phyloP scores from a whole-genome alignment of 2,329 filamentous ascomycete genomes.

The Alternaria novae-zelandiae region DNA sequence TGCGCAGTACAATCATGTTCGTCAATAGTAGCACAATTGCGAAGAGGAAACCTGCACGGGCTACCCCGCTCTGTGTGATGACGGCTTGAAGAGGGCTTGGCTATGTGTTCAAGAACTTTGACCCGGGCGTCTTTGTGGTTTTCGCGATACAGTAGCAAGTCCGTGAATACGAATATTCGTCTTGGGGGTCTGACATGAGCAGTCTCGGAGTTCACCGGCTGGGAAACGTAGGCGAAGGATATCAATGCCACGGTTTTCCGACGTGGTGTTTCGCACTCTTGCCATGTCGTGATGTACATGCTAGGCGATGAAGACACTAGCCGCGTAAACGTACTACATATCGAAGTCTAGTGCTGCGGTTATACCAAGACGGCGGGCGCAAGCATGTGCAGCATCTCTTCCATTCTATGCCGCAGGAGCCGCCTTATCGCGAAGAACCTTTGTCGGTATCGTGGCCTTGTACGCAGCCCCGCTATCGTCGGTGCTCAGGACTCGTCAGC shows the following conservation, averaged over 20 bases:
- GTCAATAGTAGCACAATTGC: conserved; percentile 16
- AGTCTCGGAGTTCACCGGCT: not conserved
- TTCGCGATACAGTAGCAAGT: not conserved
- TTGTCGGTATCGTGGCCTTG: not conserved
- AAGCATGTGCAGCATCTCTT: conserved; percentile 10
- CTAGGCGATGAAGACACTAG: conserved; percentile 17
- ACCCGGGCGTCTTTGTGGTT: not conserved
- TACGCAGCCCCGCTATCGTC: not conserved
- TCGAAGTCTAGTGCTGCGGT: conserved; percentile 6
- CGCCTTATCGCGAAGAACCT: not conserved
- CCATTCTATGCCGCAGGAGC: conserved; percentile 9
- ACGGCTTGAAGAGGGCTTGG: not conserved
- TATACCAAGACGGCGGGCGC: not conserved
- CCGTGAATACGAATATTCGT: not conserved
- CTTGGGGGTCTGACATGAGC: not conserved
- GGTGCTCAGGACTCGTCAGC: conserved; percentile 16
- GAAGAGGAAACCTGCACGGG: conserved; percentile 1
- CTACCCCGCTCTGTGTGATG: conserved; percentile 11
- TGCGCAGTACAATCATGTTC: conserved; percentile 3
- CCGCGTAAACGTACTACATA: conserved; percentile 14
- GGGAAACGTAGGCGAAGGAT: not conserved
- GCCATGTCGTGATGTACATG: conserved; percentile 14
- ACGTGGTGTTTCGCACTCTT: conserved; percentile 11
- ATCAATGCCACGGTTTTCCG: not conserved
- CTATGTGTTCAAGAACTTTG: not conserved